Base-by-base conservation (phyloP, 768 basidiomycete genomes). In the Suillus plorans region DNA sequence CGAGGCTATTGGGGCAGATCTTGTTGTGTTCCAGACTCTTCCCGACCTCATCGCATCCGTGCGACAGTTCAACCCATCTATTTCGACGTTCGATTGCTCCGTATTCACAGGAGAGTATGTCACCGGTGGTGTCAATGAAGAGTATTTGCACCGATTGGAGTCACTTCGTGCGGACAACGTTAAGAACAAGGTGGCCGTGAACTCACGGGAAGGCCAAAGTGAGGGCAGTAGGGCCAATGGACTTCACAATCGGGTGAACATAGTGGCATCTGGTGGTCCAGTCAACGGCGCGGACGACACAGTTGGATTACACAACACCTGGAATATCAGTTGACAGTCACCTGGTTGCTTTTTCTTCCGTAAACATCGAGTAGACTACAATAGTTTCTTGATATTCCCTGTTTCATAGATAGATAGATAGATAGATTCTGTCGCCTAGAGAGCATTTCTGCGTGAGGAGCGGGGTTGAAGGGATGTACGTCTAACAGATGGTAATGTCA, bases 51-150 rank as follows among this genome's bases (percentile, higher is more conserved):
- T 96, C 65, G 77, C 87, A 28, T 94, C 94, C 18, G 96, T 98
- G 67, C 83, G 89, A 60, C 88, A 92, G 70, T 85, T 94, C 77
- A 98, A 97, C 75, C 85, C 89, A 0, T 74, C 77, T 16, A 91
- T 99, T 73, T 74, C 79, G 59, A 77, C 81, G 6, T 97, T 99
- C 72, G 97, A 99, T 72, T 99, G 97, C 77, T 98, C 97, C 18
- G 97, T 99, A 34, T 99, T 99, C 78, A 94, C 93, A 8, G 97
- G 97, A 53, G 88, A 97, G 74, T 99, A 99, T 74, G 86, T 99
- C 58, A 99, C 97, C 1, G 97, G 97, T 18, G 91, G 91, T 14
- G 91, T 99, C 28, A 88, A 92, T 69, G 90, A 92, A 69, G 82
- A 72, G 50, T 99, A 99, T 79, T 81, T 99, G 56, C 74, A 80